phyloP scores from a whole-genome alignment of 1,284 basidiomycete species.

The Cutaneotrichosporon curvatum region DNA sequence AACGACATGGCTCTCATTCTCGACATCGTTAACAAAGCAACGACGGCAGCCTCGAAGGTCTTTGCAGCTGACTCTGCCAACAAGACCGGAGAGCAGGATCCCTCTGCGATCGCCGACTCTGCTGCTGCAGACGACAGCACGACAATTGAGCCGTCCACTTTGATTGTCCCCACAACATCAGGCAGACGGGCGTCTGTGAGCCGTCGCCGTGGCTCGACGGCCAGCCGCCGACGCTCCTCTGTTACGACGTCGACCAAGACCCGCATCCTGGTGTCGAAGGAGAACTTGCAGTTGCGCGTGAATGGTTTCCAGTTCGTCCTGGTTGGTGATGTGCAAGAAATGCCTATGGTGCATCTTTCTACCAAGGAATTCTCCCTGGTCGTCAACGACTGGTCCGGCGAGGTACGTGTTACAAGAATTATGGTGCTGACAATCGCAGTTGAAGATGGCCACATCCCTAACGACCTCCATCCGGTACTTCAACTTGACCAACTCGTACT shows the following conservation, averaged over 20 bases:
- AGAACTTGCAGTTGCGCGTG: slow-evolving; percentile 75
- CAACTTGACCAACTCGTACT: slow-evolving; percentile 96
- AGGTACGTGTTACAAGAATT: slow-evolving; percentile 55
- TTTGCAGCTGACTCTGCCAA: slow-evolving; percentile 16
- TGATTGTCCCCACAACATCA: slow-evolving; percentile 10
- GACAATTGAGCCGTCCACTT: slow-evolving; percentile 17
- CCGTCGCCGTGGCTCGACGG: slow-evolving; percentile 44
- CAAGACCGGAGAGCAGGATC: background rate
- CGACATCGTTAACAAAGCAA: slow-evolving; percentile 80
- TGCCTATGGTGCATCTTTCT: slow-evolving; percentile 85
- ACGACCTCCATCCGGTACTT: slow-evolving; percentile 85
- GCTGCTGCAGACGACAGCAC: slow-evolving; percentile 1
- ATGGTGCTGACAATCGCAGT: slow-evolving; percentile 47
- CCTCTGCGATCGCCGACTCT: background rate
- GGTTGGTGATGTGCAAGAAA: slow-evolving; percentile 90
- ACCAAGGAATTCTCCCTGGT: slow-evolving; percentile 77
- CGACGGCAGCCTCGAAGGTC: slow-evolving; percentile 53
- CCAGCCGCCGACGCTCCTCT: background rate
- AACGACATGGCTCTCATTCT: slow-evolving; percentile 87
- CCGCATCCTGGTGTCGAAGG: slow-evolving; percentile 64
- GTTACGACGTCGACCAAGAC: slow-evolving; percentile 21
- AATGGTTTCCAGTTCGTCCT: slow-evolving; percentile 89
- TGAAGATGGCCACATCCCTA: slow-evolving; percentile 72
- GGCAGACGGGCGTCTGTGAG: slow-evolving; percentile 46
- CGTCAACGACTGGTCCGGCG: slow-evolving; percentile 88